phyloP scores from a whole-genome alignment of 1,139 yeast genomes.

The Blastobotrys indianensis region DNA sequence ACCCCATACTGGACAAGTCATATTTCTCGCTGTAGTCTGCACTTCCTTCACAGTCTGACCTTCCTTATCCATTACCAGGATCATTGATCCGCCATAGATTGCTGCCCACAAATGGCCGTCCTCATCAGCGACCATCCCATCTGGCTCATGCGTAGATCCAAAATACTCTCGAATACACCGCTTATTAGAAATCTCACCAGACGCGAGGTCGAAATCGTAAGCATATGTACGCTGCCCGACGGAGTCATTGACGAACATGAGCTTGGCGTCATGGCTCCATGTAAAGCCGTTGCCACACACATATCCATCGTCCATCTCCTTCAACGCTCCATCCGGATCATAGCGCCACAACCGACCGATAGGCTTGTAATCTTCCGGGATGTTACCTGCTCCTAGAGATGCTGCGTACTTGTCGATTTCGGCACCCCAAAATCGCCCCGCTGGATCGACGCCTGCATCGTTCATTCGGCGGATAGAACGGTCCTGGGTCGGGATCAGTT shows the following conservation, averaged over 20 bases:
- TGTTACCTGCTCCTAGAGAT: constrained; percentile 21
- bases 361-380: constrained; percentile 23
- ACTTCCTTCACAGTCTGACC: constrained; percentile 50
- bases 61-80: constrained; percentile 41
- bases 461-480: constrained; percentile 24
- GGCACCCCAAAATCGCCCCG: constrained; percentile 29
- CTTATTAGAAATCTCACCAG: constrained; percentile 44
- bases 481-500: constrained; percentile 28
- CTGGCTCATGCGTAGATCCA: constrained; percentile 54
- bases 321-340: constrained; percentile 28
- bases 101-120: constrained; percentile 60
- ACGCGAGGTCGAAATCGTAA: constrained; percentile 50
- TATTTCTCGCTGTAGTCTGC: constrained; percentile 51
- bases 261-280: constrained; percentile 48
- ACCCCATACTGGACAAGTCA: constrained; percentile 67
- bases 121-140: constrained; percentile 63
- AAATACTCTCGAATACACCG: constrained; percentile 37
- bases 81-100: constrained; percentile 53
- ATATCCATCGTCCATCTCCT: constrained; percentile 21
- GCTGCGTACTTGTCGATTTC: constrained; percentile 32
- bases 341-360: constrained; percentile 35
- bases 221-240: constrained; percentile 52
- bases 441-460: constrained; percentile 33
- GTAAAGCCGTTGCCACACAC: constrained; percentile 59
- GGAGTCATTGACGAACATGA: constrained; percentile 69